These are phyloP conservation scores for Pythium myriotylum DNA, from an alignment of 352 stramenopile species.

Conservation along the genomic window DNA sequence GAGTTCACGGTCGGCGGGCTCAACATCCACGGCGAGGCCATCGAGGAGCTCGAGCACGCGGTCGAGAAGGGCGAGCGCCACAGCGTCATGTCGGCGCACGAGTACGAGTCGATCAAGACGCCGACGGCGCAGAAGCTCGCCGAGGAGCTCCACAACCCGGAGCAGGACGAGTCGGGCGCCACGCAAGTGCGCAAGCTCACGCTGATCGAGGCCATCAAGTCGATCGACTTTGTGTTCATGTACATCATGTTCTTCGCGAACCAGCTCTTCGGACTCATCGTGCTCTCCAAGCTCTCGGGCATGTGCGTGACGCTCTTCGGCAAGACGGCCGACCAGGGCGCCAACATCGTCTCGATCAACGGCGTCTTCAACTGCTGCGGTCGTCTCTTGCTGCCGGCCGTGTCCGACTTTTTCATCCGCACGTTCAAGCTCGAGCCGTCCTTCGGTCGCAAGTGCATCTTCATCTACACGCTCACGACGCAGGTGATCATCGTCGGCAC, in stretches of 20 bases:
- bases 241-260: constrained; percentile 49
- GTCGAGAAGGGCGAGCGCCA: constrained; percentile 36
- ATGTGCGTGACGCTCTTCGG: constrained; percentile 57
- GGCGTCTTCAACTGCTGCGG: constrained; percentile 57
- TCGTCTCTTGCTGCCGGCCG: constrained; percentile 42
- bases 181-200: constrained; percentile 41
- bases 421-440: constrained; percentile 50
- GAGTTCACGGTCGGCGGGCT: constrained; percentile 48
- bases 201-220: constrained; percentile 43
- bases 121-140: constrained; percentile 31
- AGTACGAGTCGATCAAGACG: constrained; percentile 47
- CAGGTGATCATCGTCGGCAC: constrained; percentile 67
- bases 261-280: constrained; percentile 42
- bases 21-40: constrained; percentile 57
- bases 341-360: constrained; percentile 53
- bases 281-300: constrained; percentile 44
- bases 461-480: constrained; percentile 55
- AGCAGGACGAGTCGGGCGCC: constrained; percentile 19
- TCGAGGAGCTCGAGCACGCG: constrained; percentile 32
- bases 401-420: constrained; percentile 45
- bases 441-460: constrained; percentile 55
- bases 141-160: constrained; percentile 24
- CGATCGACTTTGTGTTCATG: constrained; percentile 42
- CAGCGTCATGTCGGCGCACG: constrained; percentile 37
- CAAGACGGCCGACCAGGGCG: constrained; percentile 33